Evolutionary conservation across 768 basidiomycete genomes (phyloP), one percentile per base, ranked within the genome.

Genomic region (Dioszegia hungarica): DNA sequence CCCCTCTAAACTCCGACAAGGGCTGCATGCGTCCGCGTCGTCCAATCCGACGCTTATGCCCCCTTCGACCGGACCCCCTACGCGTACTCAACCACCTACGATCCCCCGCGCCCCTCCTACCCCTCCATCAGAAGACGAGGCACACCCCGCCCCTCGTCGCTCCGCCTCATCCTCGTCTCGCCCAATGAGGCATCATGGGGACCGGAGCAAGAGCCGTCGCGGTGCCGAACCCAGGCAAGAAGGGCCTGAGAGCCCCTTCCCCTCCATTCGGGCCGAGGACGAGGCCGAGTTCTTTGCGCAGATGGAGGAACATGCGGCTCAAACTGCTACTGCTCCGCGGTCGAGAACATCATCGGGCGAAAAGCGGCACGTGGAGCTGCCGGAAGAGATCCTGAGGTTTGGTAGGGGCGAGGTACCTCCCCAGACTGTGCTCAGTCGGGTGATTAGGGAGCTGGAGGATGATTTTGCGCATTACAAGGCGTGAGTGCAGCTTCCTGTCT

Each of bases 401-500:
- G 33, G 39, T 43, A 85, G 71, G 14, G 82, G 82, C 5, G 66
- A 72, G 15, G 64, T 89, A 6, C 92, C 90, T 1, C 88, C 90
- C 22, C 93, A 97, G 75, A 92, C 91, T 0, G 84, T 94, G 12
- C 81, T 95, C 3, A 81, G 85, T 27, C 80, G 88, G 3, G 90
- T 95, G 11, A 78, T 97, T 28, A 75, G 86, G 58, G 90, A 94
- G 75, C 79, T 99, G 8, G 94, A 98, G 72, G 91, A 91, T 59
- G 94, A 99, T 71, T 98, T 97, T 69, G 84, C 83, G 33, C 90
- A 91, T 77, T 94, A 93, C 75, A 95, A 90, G 77, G 85, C 87
- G 95, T 97, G 63, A 27, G 85, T 79, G 22, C 19, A 6, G 29
- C 33, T 17, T 34, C 24, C 38, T 0, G 2, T 17, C 9, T 0